These are phyloP conservation scores for Kwoniella heveanensis DNA, from an alignment of 768 basidiomycete species.

Conservation along the genomic window DNA sequence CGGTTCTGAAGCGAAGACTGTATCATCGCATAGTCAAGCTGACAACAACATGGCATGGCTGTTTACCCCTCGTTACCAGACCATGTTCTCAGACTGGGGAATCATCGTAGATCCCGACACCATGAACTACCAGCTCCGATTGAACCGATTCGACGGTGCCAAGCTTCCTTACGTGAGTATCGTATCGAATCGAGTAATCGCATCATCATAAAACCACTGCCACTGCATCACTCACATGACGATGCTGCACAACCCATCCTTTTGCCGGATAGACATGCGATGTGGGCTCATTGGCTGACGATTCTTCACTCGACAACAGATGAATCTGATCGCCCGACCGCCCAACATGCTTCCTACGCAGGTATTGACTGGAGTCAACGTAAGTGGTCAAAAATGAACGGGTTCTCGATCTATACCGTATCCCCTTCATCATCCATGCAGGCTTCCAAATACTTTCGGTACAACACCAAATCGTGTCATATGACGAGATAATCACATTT, in stretches of 20 bases:
- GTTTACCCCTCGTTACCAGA: conserved; percentile 19
- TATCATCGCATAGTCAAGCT: background rate
- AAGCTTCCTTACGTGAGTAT: conserved; percentile 67
- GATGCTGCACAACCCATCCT: too few relatives aligned
- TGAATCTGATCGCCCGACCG: conserved; percentile 60
- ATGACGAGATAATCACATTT: too few relatives aligned
- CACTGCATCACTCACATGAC: too few relatives aligned
- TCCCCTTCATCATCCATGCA: too few relatives aligned
- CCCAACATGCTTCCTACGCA: conserved; percentile 86
- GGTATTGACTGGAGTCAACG: conserved; percentile 61
- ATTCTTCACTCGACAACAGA: conserved; percentile 9
- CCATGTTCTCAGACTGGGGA: conserved; percentile 63
- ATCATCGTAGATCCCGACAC: conserved; percentile 69
- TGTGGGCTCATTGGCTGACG: background rate
- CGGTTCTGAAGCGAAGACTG: too few relatives aligned
- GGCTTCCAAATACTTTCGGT: too few relatives aligned
- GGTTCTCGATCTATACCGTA: too few relatives aligned
- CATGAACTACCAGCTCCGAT: conserved; percentile 68
- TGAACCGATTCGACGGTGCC: conserved; percentile 76
- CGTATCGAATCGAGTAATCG: background rate
- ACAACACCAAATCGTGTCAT: too few relatives aligned
- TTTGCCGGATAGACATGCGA: too few relatives aligned
- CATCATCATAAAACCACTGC: too few relatives aligned
- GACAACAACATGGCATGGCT: background rate
- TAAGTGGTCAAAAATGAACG: conserved; percentile 30